Base-by-base conservation (phyloP, 1,284 basidiomycete species). In the Ustilago crameri region DNA sequence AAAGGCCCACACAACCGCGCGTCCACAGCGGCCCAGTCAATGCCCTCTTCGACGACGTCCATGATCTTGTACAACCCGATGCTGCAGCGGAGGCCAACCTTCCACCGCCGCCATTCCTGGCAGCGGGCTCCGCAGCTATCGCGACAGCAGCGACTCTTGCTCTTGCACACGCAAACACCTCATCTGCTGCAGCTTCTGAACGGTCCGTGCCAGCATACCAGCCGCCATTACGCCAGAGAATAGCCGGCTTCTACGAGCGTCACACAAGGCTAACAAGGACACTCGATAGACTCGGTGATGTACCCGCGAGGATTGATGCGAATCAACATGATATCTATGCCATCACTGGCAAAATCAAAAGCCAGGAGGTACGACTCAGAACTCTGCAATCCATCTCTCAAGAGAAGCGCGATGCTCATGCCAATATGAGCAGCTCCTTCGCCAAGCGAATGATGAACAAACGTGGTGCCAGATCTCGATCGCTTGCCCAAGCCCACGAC, bases 361-460 rank as follows among this genome's bases (percentile, higher is more conserved):
- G 60, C 9, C 65, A 68, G 17, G 59, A 62, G 17, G 24, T 40
- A 10, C 60, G 68, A 3, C 50, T 64, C 34, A 64, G 54, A 45
- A 71, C 65, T 7, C 46, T 66, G 20, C 43, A 74, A 32, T 18
- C 38, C 17, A 32, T 57, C 27, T 50, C 60, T 9, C 34, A 58
- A 15, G 62, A 63, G 45, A 65, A 51, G 20, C 30, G 51, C n/a
- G 51, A 51, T 1, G 30, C 41, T 1, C 58, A 68, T 27, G 40
- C 44, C 30, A 58, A 48, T 37, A 68, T 65, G 65, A 49, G 53
- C 51, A 61, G 49, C 54, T 43, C 59, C 1, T 23, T 73, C 0
- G 53, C 70, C 42, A 73, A 65, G 35, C 60, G 70, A 3, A 23
- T 73, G 24, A 61, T 73, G 57, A 73, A 73, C 53, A 63, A 61